A percentile compares a stretch with the other conserved stretches of the same genome.
Evolutionary conservation across 345 rosid species (phyloP).

Genomic region (Aurinia saxatilis): DNA sequence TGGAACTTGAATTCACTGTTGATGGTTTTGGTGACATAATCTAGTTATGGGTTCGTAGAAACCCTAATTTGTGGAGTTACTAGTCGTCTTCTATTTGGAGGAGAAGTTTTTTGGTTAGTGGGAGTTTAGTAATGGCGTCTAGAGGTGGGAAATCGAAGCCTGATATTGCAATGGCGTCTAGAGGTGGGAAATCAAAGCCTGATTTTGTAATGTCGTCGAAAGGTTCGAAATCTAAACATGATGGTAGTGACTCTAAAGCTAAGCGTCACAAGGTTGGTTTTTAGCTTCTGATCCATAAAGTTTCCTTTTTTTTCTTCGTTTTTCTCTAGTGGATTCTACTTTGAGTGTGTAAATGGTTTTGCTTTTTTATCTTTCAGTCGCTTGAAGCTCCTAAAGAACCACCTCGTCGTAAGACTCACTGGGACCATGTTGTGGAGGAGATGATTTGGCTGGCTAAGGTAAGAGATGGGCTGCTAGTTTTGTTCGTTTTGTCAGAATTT

Average conservation of each 20-base stretch:
- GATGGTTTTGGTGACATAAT: background rate
- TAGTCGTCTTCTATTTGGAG: background rate
- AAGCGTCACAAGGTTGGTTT: constrained; percentile 76
- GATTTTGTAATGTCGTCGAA: constrained; percentile 39
- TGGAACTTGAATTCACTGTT: background rate
- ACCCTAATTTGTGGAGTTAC: constrained; percentile 23
- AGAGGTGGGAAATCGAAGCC: constrained; percentile 42
- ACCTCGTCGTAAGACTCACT: constrained; percentile 85
- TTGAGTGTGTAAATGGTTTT: background rate
- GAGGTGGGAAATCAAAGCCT: constrained; percentile 36
- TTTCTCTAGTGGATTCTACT: no score
- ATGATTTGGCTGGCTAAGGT: constrained; percentile 99
- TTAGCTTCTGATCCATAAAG: background rate
- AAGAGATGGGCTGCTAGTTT: constrained; percentile 5
- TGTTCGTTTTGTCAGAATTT: background rate
- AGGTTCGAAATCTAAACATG: constrained; percentile 42
- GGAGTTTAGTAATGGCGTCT: constrained; percentile 22
- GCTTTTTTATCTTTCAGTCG: constrained; percentile 37
- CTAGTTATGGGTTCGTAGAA: constrained; percentile 11
- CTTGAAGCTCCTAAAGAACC: constrained; percentile 96
- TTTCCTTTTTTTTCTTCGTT: background rate
- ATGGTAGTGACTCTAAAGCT: constrained; percentile 75
- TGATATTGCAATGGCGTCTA: constrained; percentile 41
- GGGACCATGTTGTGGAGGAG: constrained; percentile 99
- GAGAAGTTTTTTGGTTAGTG: background rate